These are phyloP conservation scores for Podila epigama DNA, from an alignment of 192 early-diverging fungal species.

Conservation along the genomic window DNA sequence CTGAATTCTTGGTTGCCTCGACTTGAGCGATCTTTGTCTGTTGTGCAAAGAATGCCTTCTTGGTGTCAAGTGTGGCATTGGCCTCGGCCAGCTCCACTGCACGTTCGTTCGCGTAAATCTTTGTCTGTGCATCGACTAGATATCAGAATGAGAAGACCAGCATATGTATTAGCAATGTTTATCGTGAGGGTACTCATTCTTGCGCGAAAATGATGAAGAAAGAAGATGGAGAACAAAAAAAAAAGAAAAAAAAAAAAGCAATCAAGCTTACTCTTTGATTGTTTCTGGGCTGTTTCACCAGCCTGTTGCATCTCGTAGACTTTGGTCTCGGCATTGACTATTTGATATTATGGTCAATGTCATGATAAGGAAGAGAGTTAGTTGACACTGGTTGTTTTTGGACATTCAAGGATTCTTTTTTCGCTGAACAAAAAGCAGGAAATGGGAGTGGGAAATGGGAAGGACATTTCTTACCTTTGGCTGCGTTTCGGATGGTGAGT, in stretches of 20 bases:
- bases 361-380: too few relatives aligned
- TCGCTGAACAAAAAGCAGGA: too few relatives aligned
- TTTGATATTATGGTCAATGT: too few relatives aligned
- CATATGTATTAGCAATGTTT: neutral
- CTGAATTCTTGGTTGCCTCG: slow-evolving; percentile 56
- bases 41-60: slow-evolving; percentile 42
- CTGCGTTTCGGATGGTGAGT: slow-evolving; percentile 50
- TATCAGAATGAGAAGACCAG: neutral
- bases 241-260: neutral
- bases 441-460: too few relatives aligned
- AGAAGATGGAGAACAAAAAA: neutral
- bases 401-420: too few relatives aligned
- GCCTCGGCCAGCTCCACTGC: slow-evolving; percentile 51
- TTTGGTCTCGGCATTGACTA: slow-evolving; percentile 4
- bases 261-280: neutral
- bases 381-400: too few relatives aligned
- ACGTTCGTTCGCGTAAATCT: slow-evolving; percentile 58
- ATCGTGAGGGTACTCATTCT: neutral
- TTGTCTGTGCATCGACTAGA: slow-evolving; percentile 55
- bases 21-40: slow-evolving; percentile 57
- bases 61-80: slow-evolving; percentile 39
- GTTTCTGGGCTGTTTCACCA: neutral
- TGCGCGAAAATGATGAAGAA: neutral
- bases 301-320: neutral
- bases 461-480: too few relatives aligned